Conservation (phyloP, 176 grass and related monocot genomes). For the Oryza brachyantha region DNA sequence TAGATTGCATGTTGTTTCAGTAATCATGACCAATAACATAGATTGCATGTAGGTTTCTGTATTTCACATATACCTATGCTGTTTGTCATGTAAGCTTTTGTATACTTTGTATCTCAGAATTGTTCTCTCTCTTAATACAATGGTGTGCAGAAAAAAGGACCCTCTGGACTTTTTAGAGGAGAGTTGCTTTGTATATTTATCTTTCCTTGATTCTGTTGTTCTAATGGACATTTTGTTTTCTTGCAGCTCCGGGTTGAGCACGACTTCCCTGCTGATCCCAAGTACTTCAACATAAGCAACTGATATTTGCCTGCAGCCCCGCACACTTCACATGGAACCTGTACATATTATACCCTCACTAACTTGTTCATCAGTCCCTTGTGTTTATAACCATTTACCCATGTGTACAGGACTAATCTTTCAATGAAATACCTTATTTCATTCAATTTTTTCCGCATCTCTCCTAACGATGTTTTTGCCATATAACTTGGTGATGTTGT, state of each 20-base stretch:
- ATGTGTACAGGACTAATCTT: conserved; percentile 58
- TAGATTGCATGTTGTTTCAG: neutral
- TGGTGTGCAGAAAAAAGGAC: neutral
- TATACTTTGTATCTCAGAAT: neutral
- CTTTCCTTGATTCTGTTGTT: neutral
- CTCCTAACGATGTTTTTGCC: neutral
- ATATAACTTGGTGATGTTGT: neutral
- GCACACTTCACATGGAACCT: conserved; percentile 34
- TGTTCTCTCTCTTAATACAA: neutral
- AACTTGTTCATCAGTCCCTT: conserved; percentile 30
- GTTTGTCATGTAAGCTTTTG: too few species aligned
- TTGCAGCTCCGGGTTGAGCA: conserved; percentile 75
- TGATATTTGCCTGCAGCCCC: conserved; percentile 47
- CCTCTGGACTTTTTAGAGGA: neutral
- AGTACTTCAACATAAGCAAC: conserved; percentile 94
- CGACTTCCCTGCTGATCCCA: conserved; percentile 87
- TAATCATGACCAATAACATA: neutral
- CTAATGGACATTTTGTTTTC: conserved; percentile 15
- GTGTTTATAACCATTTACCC: conserved; percentile 28
- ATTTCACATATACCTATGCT: neutral
- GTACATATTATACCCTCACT: conserved; percentile 55
- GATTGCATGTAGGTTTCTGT: neutral
- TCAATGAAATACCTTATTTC: conserved; percentile 43
- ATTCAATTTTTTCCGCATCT: conserved; percentile 15
- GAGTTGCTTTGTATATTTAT: neutral